A percentile compares a stretch with the other conserved stretches of the same genome.
Conservation (phyloP, 2,329 filamentous ascomycete species). For the Claviceps digitariae region DNA sequence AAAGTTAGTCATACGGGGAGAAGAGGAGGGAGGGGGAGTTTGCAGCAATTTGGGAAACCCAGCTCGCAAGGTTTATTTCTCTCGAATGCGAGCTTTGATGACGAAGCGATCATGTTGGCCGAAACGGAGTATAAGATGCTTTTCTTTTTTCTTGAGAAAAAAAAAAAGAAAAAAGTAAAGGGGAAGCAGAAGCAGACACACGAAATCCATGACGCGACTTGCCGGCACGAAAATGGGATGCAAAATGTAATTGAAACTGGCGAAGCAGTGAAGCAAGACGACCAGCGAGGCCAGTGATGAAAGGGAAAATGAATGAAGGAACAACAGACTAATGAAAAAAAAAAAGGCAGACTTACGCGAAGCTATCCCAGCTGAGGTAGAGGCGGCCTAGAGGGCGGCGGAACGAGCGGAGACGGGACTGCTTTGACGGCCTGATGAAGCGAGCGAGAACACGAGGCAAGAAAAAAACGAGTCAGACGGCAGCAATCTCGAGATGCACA, state of each 20-base stretch:
- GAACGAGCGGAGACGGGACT: conserved; percentile 2
- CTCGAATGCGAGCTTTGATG: not conserved
- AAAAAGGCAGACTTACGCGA: conserved; percentile 9
- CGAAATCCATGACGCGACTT: not conserved
- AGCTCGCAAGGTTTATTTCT: not conserved
- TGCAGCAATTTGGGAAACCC: not conserved
- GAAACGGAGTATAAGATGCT: not conserved
- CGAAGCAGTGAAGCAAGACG: not conserved
- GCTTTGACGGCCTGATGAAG: not conserved
- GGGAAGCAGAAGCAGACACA: not conserved
- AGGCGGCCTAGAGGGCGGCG: conserved; percentile 9
- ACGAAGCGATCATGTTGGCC: not conserved
- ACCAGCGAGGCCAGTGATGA: not conserved
- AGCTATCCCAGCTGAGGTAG: conserved; percentile 24
- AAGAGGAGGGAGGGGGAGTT: not conserved
- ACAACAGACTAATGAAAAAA: conserved; percentile 3
- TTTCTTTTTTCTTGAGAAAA: not conserved
- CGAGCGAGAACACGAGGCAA: not conserved
- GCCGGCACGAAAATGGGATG: not conserved
- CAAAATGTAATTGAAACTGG: not conserved
- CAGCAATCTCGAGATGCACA: no score
- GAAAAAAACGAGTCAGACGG: not conserved
- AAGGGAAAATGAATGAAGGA: not conserved
- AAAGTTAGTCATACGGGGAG: not conserved
- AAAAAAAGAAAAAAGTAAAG: not conserved